phyloP scores from a whole-genome alignment of 2,329 filamentous ascomycete genomes.

The Aspergillus pseudoglaucus region DNA sequence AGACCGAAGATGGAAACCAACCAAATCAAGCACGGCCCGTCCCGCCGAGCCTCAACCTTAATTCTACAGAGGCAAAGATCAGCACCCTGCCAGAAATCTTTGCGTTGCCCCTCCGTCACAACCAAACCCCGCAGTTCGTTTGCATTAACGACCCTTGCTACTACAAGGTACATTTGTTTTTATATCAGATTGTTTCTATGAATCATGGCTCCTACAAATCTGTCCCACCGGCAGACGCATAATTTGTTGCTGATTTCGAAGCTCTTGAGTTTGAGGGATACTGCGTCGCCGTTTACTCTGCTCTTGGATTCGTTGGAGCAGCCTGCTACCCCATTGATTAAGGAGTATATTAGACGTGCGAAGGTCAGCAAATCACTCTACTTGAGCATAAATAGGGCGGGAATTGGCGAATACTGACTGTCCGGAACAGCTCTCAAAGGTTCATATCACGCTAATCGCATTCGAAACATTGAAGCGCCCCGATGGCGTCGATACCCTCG shows the following conservation, averaged over 20 bases:
- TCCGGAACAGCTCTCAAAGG: slow-evolving; percentile 44
- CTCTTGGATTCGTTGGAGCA: slow-evolving; percentile 82
- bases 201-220: slow-evolving; percentile 30
- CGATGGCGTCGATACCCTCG: slow-evolving; percentile 58
- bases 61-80: slow-evolving; percentile 9
- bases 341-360: slow-evolving; percentile 68
- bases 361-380: slow-evolving; percentile 50
- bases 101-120: slow-evolving; percentile 11
- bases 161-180: neutral
- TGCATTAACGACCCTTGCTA: slow-evolving; percentile 1
- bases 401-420: neutral
- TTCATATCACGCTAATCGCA: slow-evolving; percentile 68
- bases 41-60: slow-evolving; percentile 29
- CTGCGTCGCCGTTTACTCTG: slow-evolving; percentile 78
- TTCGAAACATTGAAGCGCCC: slow-evolving; percentile 67
- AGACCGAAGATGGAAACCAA: too few species aligned
- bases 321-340: slow-evolving; percentile 60
- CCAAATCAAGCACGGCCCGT: slow-evolving; percentile 16
- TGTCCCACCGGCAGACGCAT: slow-evolving; percentile 68
- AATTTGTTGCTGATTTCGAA: slow-evolving; percentile 78
- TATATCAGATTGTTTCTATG: neutral
- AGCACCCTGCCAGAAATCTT: slow-evolving; percentile 20
- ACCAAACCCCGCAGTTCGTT: slow-evolving; percentile 9
- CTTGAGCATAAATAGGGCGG: neutral
- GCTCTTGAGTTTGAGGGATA: slow-evolving; percentile 69